A percentile compares a stretch with the other conserved stretches of the same genome.
Conservation (phyloP, 108 stramenopile genomes). For the Hondaea fermentalgiana region DNA sequence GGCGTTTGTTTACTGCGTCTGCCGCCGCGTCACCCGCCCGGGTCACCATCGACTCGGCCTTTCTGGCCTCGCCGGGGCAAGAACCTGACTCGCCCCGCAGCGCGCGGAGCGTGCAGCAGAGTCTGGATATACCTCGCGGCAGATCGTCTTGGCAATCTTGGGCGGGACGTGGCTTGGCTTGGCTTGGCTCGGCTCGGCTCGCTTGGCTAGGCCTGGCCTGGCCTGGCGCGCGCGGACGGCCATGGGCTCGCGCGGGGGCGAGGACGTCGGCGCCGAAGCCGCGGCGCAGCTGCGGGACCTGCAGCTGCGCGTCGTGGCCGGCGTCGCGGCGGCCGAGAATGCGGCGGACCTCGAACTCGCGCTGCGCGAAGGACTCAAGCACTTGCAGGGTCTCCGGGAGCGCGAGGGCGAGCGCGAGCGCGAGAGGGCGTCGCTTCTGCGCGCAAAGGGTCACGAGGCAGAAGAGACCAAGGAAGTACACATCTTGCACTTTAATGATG, state of each 20-base stretch:
- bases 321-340: not conserved
- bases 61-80: no score
- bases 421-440: not conserved
- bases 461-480: not conserved
- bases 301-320: not conserved
- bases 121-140: not conserved
- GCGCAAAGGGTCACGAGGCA: not conserved
- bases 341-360: not conserved
- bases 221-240: not conserved
- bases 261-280: not conserved
- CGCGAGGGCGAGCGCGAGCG: not conserved
- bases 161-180: not conserved
- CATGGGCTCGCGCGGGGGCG: not conserved
- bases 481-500: constrained; percentile 22
- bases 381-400: not conserved
- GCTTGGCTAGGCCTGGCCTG: not conserved
- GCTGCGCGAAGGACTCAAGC: not conserved
- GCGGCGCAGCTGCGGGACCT: not conserved
- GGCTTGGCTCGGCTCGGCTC: not conserved
- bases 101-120: not conserved
- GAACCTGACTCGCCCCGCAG: no score
- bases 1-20: no score
- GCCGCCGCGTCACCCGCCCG: no score
- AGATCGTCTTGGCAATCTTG: not conserved
- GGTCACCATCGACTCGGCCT: no score